Percentiles rank a stretch among this genome's conserved stretches.
phyloP scores from a whole-genome alignment of 2,329 filamentous ascomycete genomes.

The Xylariaceae sp. region DNA sequence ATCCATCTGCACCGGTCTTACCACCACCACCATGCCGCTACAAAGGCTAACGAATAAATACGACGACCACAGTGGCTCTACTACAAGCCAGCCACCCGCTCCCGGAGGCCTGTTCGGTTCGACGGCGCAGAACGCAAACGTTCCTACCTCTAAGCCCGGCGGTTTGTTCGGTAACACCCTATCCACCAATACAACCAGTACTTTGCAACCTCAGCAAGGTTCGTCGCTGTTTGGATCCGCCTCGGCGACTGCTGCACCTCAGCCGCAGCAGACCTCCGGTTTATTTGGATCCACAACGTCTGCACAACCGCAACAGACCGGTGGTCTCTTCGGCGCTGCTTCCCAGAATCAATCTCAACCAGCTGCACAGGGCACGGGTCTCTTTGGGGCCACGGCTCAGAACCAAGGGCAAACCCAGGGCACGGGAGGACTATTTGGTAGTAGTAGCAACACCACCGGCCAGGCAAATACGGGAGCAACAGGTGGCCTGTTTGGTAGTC shows the following conservation, averaged over 20 bases:
- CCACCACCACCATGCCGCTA: conserved; percentile 23
- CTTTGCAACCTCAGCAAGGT: conserved; percentile 40
- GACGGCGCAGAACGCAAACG: conserved; percentile 27
- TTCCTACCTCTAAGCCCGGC: conserved; percentile 33
- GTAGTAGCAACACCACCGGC: conserved; percentile 20
- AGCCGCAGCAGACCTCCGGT: conserved; percentile 33
- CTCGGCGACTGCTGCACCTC: conserved; percentile 28
- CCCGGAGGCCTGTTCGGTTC: conserved; percentile 42
- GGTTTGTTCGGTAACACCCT: conserved; percentile 42
- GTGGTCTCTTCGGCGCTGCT: conserved; percentile 33
- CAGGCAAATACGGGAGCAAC: conserved; percentile 27
- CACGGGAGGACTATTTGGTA: conserved; percentile 35
- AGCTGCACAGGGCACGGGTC: conserved; percentile 25
- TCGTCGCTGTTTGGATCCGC: conserved; percentile 41
- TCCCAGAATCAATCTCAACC: conserved; percentile 28
- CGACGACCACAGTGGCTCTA: conserved; percentile 35
- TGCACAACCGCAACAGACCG: conserved; percentile 34
- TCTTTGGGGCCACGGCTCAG: conserved; percentile 32
- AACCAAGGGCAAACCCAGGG: conserved; percentile 19
- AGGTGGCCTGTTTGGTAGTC: conserved; percentile 40
- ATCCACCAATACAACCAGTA: conserved; percentile 16
- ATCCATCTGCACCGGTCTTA: neutral
- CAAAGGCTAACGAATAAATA: conserved; percentile 24
- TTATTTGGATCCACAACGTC: conserved; percentile 43
- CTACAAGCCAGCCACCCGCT: conserved; percentile 42